A percentile compares a stretch with the other conserved stretches of the same genome.
phyloP scores from a whole-genome alignment of 225 moss, liverwort and hornwort genomes.

The Polytrichum formosum region DNA sequence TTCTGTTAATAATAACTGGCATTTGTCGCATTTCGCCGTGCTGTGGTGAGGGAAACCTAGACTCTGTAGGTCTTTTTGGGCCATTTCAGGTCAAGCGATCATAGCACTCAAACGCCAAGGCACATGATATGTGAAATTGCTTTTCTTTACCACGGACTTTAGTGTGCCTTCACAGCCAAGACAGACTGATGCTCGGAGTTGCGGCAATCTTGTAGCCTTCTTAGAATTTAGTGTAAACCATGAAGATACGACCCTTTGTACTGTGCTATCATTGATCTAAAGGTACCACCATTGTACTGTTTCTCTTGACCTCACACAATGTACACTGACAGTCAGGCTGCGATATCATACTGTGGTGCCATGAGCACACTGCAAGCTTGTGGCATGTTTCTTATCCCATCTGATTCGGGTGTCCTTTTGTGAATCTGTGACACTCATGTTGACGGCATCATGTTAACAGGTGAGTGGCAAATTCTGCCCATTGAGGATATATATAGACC shows the following conservation, averaged over 20 bases:
- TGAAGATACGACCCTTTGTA: neutral
- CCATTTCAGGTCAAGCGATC: neutral
- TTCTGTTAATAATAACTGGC: slow-evolving; percentile 2
- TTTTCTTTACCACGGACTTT: neutral
- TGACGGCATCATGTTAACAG: no score
- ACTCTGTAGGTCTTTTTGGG: neutral
- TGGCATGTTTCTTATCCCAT: no score
- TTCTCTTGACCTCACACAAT: neutral
- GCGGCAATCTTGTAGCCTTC: neutral
- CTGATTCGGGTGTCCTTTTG: no score
- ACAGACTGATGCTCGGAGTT: neutral
- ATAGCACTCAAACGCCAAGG: neutral
- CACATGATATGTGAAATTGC: neutral
- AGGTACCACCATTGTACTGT: slow-evolving; percentile 1
- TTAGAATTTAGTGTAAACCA: neutral
- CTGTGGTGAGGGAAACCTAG: neutral
- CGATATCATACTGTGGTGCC: no score
- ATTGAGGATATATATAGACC: no score
- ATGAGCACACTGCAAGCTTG: no score
- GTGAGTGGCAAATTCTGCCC: no score
- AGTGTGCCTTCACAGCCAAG: neutral
- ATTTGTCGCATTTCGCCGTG: neutral
- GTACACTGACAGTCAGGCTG: no score
- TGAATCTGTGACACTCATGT: no score
- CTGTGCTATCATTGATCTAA: slow-evolving; percentile 1